A percentile compares a stretch with the other conserved stretches of the same genome.
Evolutionary conservation across 371 early-diverging fungal species (phyloP).

Genomic region (Saksenaea vasiformis): DNA sequence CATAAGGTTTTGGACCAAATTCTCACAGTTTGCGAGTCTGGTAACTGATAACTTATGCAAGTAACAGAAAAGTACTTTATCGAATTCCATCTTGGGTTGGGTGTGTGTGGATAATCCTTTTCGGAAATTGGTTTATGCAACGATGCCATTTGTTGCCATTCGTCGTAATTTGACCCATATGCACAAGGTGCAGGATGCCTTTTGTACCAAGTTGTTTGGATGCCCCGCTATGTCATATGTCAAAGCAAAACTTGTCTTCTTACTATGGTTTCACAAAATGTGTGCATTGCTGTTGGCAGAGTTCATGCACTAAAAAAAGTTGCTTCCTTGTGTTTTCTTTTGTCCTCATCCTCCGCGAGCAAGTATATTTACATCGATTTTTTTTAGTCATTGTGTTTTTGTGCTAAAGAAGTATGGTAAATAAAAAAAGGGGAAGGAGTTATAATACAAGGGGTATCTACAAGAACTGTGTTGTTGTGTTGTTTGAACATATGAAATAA

Average conservation of each 20-base stretch:
- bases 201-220: background rate
- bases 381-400: background rate
- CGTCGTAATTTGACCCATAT: background rate
- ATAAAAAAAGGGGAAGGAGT: background rate
- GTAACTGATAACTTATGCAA: no score
- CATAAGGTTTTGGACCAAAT: no score
- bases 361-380: background rate
- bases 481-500: slow-evolving; percentile 3
- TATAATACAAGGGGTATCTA: slow-evolving; percentile 1
- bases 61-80: no score
- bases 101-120: no score
- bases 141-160: background rate
- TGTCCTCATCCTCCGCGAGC: background rate
- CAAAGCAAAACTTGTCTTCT: background rate
- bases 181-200: background rate
- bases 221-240: no score
- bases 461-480: background rate
- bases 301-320: background rate
- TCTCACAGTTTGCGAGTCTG: no score
- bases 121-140: no score
- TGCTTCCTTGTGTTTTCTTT: background rate
- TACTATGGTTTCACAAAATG: background rate
- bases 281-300: background rate
- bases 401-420: background rate
- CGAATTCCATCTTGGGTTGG: no score